Evolutionary conservation across 2,329 filamentous ascomycete species (phyloP).

Genomic region (Fusarium sp.): DNA sequence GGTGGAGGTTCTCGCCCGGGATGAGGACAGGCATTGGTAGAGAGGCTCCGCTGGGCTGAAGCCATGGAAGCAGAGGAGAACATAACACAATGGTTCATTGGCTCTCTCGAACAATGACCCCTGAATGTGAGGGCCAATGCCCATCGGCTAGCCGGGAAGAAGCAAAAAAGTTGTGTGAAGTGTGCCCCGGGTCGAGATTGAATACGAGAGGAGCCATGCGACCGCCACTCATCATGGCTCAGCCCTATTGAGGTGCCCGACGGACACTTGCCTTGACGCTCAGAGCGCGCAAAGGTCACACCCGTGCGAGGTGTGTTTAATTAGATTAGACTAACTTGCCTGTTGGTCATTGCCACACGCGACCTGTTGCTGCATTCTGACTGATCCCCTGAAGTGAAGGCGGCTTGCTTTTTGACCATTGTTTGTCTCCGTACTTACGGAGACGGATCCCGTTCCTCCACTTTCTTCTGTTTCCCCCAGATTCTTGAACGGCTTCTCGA

Average conservation of each 20-base stretch:
- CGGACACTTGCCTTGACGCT: neutral
- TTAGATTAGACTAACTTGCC: neutral
- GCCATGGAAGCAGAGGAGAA: neutral
- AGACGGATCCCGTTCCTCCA: neutral
- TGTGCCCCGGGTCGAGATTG: neutral
- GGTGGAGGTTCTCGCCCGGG: neutral
- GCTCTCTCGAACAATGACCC: neutral
- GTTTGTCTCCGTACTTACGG: neutral
- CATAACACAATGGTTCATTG: neutral
- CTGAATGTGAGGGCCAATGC: neutral
- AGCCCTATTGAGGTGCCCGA: conserved; percentile 1
- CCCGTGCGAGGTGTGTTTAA: conserved; percentile 6
- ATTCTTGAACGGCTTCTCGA: neutral
- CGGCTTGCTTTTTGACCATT: neutral
- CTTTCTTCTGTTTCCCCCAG: neutral
- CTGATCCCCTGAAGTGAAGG: conserved; percentile 11
- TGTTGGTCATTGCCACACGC: conserved; percentile 27
- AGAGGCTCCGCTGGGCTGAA: neutral
- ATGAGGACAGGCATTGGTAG: neutral
- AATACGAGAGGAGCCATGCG: conserved; percentile 15
- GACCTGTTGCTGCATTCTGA: conserved; percentile 42
- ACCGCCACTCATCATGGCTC: conserved; percentile 19
- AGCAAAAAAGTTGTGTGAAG: neutral
- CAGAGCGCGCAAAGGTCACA: neutral
- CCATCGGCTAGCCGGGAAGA: neutral